Evolutionary conservation across 2,329 filamentous ascomycete genomes (phyloP).

Genomic region (Aspergillus persii): DNA sequence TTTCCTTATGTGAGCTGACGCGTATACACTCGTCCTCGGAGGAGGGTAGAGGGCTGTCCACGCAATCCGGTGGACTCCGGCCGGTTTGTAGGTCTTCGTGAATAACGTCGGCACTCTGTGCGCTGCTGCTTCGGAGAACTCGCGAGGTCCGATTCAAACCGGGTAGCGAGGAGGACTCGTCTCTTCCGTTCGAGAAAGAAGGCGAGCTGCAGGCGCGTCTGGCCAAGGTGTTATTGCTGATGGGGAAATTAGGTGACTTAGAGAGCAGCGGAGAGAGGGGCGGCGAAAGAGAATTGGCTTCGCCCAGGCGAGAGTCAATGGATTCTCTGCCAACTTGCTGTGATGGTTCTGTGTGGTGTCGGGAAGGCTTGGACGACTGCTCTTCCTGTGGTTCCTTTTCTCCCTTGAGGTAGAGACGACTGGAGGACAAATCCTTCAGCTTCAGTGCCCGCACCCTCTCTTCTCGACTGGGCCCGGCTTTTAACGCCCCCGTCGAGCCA

Average conservation of each 20-base stretch:
- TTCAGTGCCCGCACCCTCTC: conserved; percentile 27
- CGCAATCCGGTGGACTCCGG: conserved; percentile 14
- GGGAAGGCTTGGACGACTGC: neutral
- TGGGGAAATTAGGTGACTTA: conserved; percentile 17
- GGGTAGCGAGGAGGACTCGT: conserved; percentile 11
- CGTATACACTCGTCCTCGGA: conserved; percentile 40
- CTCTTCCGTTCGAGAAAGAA: conserved; percentile 4
- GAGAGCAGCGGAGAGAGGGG: conserved; percentile 25
- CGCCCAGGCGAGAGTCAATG: neutral
- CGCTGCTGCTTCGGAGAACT: conserved; percentile 24
- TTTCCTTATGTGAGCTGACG: conserved; percentile 8
- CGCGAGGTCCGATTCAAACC: conserved; percentile 13
- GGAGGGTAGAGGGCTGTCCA: conserved; percentile 38
- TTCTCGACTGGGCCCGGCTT: conserved; percentile 18
- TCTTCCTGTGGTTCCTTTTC: conserved; percentile 3
- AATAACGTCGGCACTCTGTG: conserved; percentile 21
- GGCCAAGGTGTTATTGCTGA: conserved; percentile 5
- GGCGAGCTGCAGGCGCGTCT: conserved; percentile 22
- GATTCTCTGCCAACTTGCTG: neutral
- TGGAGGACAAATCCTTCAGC: conserved; percentile 28
- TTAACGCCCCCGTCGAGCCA: conserved; percentile 10
- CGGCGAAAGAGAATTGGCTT: conserved; percentile 8
- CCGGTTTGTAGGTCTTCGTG: conserved; percentile 19
- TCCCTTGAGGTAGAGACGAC: conserved; percentile 19
- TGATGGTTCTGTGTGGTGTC: neutral